Evolutionary conservation across 1,284 basidiomycete genomes (phyloP).

Genomic region (Trichosporon sp.): DNA sequence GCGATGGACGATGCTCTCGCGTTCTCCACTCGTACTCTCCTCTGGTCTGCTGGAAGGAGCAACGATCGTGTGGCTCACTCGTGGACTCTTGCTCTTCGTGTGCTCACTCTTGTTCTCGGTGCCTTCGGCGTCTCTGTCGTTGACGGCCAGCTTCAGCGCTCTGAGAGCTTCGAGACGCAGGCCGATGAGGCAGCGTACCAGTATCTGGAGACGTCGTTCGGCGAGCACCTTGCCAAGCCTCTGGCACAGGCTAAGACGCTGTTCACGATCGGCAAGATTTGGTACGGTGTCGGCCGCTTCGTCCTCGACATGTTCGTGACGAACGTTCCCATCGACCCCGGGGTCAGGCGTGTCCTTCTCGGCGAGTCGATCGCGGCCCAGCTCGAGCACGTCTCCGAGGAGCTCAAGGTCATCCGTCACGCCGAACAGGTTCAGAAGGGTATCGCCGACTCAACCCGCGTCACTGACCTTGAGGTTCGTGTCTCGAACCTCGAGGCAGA

Average conservation of each 20-base stretch:
- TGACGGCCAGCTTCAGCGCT: background rate
- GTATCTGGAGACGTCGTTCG: slow-evolving; percentile 30
- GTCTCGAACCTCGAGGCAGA: slow-evolving; percentile 47
- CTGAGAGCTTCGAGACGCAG: background rate
- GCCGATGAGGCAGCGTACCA: slow-evolving; percentile 22
- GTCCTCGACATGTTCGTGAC: slow-evolving; percentile 70
- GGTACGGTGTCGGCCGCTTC: slow-evolving; percentile 65
- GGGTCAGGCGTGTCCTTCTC: slow-evolving; percentile 66
- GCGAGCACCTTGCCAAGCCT: slow-evolving; percentile 23
- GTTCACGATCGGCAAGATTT: slow-evolving; percentile 56
- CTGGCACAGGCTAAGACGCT: slow-evolving; percentile 22
- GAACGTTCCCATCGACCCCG: slow-evolving; percentile 83
- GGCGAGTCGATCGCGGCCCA: slow-evolving; percentile 63
- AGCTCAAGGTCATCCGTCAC: slow-evolving; percentile 64
- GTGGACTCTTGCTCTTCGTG: slow-evolving; percentile 28
- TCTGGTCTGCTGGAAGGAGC: slow-evolving; percentile 34
- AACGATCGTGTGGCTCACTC: slow-evolving; percentile 29
- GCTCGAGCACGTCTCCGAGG: slow-evolving; percentile 59
- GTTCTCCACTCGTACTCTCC: slow-evolving; percentile 36
- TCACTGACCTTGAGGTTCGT: slow-evolving; percentile 53
- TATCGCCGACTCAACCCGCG: slow-evolving; percentile 62
- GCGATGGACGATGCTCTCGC: slow-evolving; percentile 43
- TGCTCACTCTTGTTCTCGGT: slow-evolving; percentile 34
- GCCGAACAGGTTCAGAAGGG: slow-evolving; percentile 69
- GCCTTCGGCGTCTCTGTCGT: slow-evolving; percentile 32